These are phyloP conservation scores for Friedmanniomyces simplex DNA, from an alignment of 495 filamentous ascomycete species.

Conservation along the genomic window DNA sequence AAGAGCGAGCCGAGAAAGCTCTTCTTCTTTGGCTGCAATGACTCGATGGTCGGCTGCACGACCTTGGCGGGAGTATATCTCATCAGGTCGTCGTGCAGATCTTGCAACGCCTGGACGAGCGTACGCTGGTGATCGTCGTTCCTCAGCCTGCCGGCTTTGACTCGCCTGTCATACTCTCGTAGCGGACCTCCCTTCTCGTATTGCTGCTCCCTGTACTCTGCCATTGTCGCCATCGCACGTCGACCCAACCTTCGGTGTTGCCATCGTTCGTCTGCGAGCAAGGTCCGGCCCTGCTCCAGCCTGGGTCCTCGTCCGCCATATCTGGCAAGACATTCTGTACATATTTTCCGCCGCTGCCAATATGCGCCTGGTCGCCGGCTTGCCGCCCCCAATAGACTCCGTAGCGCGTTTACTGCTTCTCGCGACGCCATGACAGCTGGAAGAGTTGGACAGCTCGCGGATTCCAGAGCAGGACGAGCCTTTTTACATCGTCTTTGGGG, in stretches of 20 bases:
- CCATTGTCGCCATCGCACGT: slow-evolving; percentile 13
- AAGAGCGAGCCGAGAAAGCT: slow-evolving; percentile 69
- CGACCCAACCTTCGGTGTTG: background rate
- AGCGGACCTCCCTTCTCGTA: slow-evolving; percentile 49
- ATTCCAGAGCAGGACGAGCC: background rate
- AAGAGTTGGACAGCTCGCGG: background rate
- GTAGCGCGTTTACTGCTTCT: background rate
- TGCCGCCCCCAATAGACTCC: background rate
- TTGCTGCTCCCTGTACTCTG: slow-evolving; percentile 1
- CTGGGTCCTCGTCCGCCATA: background rate
- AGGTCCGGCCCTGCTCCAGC: background rate
- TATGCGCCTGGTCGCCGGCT: background rate
- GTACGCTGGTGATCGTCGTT: slow-evolving; percentile 88
- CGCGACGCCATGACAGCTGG: background rate
- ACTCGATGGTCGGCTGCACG: slow-evolving; percentile 65
- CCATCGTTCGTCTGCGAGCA: background rate
- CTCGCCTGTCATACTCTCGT: slow-evolving; percentile 74
- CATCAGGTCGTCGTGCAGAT: slow-evolving; percentile 73
- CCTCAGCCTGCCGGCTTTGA: slow-evolving; percentile 56
- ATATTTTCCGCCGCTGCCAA: background rate
- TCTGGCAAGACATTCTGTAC: background rate
- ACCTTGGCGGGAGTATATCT: slow-evolving; percentile 63
- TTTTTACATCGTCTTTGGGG: background rate
- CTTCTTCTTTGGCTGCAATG: slow-evolving; percentile 48
- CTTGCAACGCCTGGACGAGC: slow-evolving; percentile 79